A percentile compares a stretch with the other conserved stretches of the same genome.
These are phyloP conservation scores for Thalassiosira ordinaria DNA, from an alignment of 352 stramenopile genomes.

Conservation along the genomic window DNA sequence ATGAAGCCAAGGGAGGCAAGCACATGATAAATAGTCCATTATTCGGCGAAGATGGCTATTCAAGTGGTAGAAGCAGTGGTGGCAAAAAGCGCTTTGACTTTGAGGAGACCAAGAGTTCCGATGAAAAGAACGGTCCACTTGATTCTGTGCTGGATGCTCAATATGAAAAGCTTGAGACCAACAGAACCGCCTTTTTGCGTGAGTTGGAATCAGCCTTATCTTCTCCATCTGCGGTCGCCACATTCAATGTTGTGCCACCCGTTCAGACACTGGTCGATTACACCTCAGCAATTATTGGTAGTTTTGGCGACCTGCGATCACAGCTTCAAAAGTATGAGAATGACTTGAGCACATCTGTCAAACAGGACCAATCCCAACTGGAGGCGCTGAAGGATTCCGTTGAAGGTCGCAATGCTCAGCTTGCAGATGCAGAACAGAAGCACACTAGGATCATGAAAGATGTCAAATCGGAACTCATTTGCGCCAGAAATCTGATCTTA, in stretches of 20 bases:
- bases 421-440: constrained; percentile 47
- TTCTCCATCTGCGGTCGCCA: constrained; percentile 33
- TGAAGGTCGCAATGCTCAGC: constrained; percentile 48
- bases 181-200: constrained; percentile 44
- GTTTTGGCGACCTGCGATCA: constrained; percentile 34
- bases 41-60: too few relatives aligned
- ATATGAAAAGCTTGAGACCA: constrained; percentile 51
- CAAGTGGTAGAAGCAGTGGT: too few relatives aligned
- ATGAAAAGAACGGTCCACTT: constrained; percentile 28
- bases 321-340: constrained; percentile 55
- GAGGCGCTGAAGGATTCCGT: constrained; percentile 62
- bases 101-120: constrained; percentile 10
- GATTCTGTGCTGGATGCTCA: constrained; percentile 51
- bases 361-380: constrained; percentile 67
- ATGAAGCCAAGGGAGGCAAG: too few relatives aligned
- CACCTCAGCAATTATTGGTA: constrained; percentile 27
- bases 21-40: too few relatives aligned
- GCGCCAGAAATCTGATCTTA: too few relatives aligned
- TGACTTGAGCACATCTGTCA: constrained; percentile 34
- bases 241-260: constrained; percentile 43
- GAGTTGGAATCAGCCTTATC: constrained; percentile 46
- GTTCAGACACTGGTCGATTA: constrained; percentile 58
- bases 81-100: constrained; percentile 21
- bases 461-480: too few relatives aligned
- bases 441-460: too few relatives aligned